phyloP scores from a whole-genome alignment of 2,329 filamentous ascomycete species.

The Fonsecaea monophora region DNA sequence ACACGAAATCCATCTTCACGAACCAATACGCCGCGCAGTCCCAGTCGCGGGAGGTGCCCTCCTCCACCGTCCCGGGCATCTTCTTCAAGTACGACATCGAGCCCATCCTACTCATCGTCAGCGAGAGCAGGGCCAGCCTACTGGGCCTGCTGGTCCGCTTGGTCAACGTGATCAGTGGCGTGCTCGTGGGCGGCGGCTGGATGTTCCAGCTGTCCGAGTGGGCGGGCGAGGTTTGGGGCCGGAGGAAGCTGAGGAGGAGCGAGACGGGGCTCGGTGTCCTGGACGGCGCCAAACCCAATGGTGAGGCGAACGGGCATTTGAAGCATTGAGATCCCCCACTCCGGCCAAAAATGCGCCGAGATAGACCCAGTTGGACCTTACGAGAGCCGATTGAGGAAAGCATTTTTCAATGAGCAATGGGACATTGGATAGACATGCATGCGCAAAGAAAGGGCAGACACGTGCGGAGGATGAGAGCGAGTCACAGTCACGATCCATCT shows the following conservation, averaged over 20 bases:
- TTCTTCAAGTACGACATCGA: conserved; percentile 99
- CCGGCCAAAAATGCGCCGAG: no score
- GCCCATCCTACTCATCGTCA: conserved; percentile 85
- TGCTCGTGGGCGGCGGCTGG: conserved; percentile 94
- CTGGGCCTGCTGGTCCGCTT: conserved; percentile 78
- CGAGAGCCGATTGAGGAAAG: no score
- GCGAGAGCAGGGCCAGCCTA: conserved; percentile 78
- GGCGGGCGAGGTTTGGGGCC: conserved; percentile 60
- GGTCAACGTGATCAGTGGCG: conserved; percentile 88
- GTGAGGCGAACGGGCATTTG: conserved; percentile 54
- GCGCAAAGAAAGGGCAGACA: no score
- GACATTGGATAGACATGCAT: no score
- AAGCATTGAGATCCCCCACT: conserved; percentile 15
- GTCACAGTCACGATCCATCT: no score
- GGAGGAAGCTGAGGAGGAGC: conserved; percentile 49
- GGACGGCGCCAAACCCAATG: conserved; percentile 25
- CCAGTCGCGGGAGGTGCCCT: conserved; percentile 74
- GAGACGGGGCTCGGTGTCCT: conserved; percentile 29
- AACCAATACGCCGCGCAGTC: conserved; percentile 98
- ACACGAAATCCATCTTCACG: conserved; percentile 74
- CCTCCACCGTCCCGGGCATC: conserved; percentile 80
- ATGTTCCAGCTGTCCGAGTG: conserved; percentile 84
- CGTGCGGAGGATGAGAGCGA: no score
- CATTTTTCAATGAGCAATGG: no score
- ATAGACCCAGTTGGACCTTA: no score